Evolutionary conservation across 805 yeast species (phyloP).

Genomic region (Lachancea waltii): DNA sequence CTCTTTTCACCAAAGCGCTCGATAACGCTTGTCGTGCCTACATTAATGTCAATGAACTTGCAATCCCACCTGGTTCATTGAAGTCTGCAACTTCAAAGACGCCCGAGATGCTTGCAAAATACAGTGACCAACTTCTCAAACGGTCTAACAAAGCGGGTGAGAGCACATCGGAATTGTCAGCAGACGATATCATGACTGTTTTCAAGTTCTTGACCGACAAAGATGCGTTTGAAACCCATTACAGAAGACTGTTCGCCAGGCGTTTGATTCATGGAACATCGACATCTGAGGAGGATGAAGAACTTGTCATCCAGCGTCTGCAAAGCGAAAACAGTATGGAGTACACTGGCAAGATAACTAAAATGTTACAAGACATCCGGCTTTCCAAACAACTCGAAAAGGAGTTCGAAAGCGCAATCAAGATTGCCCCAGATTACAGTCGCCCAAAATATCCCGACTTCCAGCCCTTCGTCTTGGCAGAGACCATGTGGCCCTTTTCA

Average conservation of each 20-base stretch:
- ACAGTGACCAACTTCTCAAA: constrained; percentile 76
- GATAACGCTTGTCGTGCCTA: constrained; percentile 83
- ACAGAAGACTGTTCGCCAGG: constrained; percentile 81
- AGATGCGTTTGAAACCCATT: constrained; percentile 90
- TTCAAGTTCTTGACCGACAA: constrained; percentile 87
- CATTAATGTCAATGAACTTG: constrained; percentile 77
- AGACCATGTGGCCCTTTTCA: constrained; percentile 78
- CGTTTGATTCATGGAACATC: constrained; percentile 84
- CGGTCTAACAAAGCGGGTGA: constrained; percentile 66
- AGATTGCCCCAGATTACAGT: constrained; percentile 28
- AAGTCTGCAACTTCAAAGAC: constrained; percentile 62
- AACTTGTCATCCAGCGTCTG: constrained; percentile 72
- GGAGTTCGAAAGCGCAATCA: constrained; percentile 33
- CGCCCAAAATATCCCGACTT: constrained; percentile 40
- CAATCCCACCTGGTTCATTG: constrained; percentile 49
- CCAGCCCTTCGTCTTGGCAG: constrained; percentile 74
- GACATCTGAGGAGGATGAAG: constrained; percentile 75
- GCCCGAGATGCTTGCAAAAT: constrained; percentile 86
- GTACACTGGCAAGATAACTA: constrained; percentile 87
- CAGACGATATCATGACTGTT: constrained; percentile 79
- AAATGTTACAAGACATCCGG: constrained; percentile 92
- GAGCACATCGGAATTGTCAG: constrained; percentile 61
- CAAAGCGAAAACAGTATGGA: constrained; percentile 88
- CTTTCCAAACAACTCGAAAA: constrained; percentile 68
- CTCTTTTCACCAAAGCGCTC: constrained; percentile 76